A percentile compares a stretch with the other conserved stretches of the same genome.
Conservation (phyloP, 148 eudicot genomes). For the Drosera capensis region DNA sequence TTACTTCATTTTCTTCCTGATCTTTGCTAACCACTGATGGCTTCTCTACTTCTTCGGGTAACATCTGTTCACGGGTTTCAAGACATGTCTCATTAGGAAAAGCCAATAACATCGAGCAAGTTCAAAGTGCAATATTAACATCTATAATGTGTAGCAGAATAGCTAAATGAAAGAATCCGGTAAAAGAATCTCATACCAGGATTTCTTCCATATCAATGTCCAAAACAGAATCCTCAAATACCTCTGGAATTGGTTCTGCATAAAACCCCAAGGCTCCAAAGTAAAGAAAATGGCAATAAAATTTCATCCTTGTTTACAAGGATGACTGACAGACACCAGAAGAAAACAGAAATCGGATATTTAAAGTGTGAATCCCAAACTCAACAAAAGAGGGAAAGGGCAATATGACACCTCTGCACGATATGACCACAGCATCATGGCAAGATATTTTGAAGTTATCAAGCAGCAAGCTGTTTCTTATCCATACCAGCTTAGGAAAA, state of each 20-base stretch:
- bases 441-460: background rate
- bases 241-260: constrained; percentile 3
- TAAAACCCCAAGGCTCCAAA: constrained; percentile 1
- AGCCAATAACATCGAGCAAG: no score
- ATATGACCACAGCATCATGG: background rate
- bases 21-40: constrained; percentile 12
- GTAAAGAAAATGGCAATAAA: no score
- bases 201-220: background rate
- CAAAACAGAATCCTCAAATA: background rate
- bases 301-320: no score
- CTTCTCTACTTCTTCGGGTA: constrained; percentile 17
- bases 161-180: background rate
- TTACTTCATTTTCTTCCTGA: constrained; percentile 34
- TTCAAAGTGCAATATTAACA: background rate
- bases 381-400: background rate
- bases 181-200: background rate
- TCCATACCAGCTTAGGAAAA: constrained; percentile 1
- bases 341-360: background rate
- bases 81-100: no score
- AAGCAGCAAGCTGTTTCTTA: background rate
- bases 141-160: background rate
- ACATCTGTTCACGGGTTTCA: constrained; percentile 40
- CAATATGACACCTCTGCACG: background rate
- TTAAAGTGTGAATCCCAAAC: background rate
- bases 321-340: no score